Conservation (phyloP, 768 basidiomycete genomes). For the Cystofilobasidium bisporidii region DNA sequence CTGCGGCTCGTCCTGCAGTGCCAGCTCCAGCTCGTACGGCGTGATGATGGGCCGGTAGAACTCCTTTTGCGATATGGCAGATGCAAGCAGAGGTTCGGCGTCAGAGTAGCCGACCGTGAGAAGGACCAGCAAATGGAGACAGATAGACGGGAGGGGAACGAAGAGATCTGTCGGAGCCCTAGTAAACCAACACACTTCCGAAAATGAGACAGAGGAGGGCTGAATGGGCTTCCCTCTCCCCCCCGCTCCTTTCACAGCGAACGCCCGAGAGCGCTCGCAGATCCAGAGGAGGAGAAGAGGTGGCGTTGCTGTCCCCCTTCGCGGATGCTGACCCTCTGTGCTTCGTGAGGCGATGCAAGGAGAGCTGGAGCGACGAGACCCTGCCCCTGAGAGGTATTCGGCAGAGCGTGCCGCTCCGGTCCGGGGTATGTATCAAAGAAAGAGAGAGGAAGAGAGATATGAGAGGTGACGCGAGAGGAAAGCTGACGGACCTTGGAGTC, state of each 20-base stretch:
- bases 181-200: constrained; percentile 26
- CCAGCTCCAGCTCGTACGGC: constrained; percentile 78
- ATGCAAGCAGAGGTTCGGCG: too few species aligned
- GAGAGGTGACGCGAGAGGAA: background rate
- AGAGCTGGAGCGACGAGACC: background rate
- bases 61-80: too few species aligned
- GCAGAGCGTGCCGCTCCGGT: constrained; percentile 1
- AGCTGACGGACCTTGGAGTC: constrained; percentile 36
- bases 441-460: background rate
- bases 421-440: background rate
- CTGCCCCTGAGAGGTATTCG: background rate
- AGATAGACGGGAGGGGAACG: background rate
- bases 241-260: background rate
- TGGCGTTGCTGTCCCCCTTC: constrained; percentile 6
- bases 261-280: background rate
- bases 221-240: constrained; percentile 19
- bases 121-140: too few species aligned
- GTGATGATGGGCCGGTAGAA: constrained; percentile 86
- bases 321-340: constrained; percentile 6
- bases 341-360: too few species aligned
- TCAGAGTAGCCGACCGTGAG: too few species aligned
- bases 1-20: constrained; percentile 56
- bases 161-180: constrained; percentile 19
- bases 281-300: background rate
- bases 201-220: constrained; percentile 24